Evolutionary conservation across 2,329 filamentous ascomycete genomes (phyloP).

Genomic region (Didymella keratinophila): DNA sequence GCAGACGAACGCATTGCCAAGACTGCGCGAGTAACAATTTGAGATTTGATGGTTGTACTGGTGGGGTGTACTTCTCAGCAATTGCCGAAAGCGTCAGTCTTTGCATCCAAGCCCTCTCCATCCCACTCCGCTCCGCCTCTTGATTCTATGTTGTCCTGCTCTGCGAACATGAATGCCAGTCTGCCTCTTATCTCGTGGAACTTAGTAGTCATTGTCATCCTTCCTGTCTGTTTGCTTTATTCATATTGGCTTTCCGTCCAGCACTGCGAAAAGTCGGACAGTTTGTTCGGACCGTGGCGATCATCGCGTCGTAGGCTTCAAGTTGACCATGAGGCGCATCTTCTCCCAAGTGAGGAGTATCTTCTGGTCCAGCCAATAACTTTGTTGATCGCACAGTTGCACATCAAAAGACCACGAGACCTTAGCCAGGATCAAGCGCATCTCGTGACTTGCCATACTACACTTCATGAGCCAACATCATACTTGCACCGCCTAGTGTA

Average conservation of each 20-base stretch:
- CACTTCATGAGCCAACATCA: background rate
- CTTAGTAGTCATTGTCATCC: background rate
- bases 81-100: background rate
- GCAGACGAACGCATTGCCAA: background rate
- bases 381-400: constrained; percentile 36
- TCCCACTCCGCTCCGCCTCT: background rate
- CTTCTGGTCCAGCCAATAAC: constrained; percentile 44
- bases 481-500: constrained; percentile 16
- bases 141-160: background rate
- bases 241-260: background rate
- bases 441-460: constrained; percentile 52
- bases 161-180: background rate
- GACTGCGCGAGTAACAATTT: background rate
- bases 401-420: constrained; percentile 52
- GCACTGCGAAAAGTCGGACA: too few species aligned
- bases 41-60: constrained; percentile 1
- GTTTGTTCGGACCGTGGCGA: background rate
- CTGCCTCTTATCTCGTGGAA: background rate
- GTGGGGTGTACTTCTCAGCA: background rate
- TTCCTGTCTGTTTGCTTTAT: too few species aligned
- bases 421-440: constrained; percentile 52
- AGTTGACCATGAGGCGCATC: constrained; percentile 30
- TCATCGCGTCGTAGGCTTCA: background rate
- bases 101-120: background rate
- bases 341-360: constrained; percentile 51